Percentiles rank a stretch among this genome's conserved stretches.
phyloP scores from a whole-genome alignment of 495 filamentous ascomycete genomes.

The Trichocladium antarcticum region DNA sequence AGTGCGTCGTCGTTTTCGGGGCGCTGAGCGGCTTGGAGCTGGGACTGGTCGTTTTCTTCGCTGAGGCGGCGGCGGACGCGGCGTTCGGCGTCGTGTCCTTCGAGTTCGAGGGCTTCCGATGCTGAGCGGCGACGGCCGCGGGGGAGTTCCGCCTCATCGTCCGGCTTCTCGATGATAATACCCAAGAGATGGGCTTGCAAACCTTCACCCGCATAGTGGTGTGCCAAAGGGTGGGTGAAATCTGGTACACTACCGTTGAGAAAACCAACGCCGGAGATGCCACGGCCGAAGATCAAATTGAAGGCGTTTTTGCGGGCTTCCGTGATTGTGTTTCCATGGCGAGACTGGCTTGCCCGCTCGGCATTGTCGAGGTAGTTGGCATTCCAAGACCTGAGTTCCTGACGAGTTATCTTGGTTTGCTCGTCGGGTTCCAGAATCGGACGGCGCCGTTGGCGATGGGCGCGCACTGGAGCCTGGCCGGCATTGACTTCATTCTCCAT shows the following conservation, averaged over 20 bases:
- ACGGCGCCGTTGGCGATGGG: conserved; percentile 20
- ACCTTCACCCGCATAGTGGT: conserved; percentile 28
- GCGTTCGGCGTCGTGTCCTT: conserved; percentile 17
- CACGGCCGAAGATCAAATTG: conserved; percentile 35
- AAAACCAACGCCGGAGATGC: conserved; percentile 30
- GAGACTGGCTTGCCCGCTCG: conserved; percentile 25
- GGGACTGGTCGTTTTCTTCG: conserved; percentile 6
- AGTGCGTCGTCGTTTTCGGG: conserved; percentile 1
- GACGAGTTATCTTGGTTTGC: conserved; percentile 41
- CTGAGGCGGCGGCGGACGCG: conserved; percentile 24
- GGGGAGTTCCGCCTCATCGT: conserved; percentile 12
- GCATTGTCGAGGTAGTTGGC: conserved; percentile 48
- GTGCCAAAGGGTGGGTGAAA: conserved; percentile 28
- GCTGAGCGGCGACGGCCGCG: conserved; percentile 16
- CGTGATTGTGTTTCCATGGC: conserved; percentile 8
- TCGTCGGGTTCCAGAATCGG: conserved; percentile 29
- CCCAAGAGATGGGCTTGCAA: conserved; percentile 21
- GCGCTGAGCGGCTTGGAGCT: background rate
- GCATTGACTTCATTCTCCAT: conserved; percentile 14
- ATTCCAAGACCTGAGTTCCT: conserved; percentile 48
- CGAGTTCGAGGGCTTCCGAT: conserved; percentile 17
- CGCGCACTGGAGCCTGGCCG: conserved; percentile 13
- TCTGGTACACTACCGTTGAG: conserved; percentile 17
- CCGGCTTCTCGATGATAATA: conserved; percentile 12
- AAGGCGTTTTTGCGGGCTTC: conserved; percentile 38